Conservation (phyloP, 257 asterid genomes). For the Plantago major region DNA sequence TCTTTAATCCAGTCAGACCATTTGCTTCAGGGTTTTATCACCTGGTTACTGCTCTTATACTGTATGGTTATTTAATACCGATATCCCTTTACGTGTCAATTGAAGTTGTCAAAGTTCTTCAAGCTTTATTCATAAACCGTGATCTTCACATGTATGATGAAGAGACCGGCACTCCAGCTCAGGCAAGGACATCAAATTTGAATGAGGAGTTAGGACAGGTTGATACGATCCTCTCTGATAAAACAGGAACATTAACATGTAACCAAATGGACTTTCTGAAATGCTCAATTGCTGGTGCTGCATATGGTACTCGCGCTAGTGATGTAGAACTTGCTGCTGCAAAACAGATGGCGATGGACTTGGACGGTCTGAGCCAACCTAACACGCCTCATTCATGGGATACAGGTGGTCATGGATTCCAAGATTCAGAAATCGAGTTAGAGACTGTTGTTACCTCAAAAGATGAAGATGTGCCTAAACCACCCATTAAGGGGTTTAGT, state of each 20-base stretch:
- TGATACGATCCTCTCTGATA: slow-evolving; percentile 85
- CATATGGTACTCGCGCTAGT: slow-evolving; percentile 76
- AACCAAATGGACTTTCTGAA: slow-evolving; percentile 97
- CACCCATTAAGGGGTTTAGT: slow-evolving; percentile 76
- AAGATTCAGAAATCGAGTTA: slow-evolving; percentile 58
- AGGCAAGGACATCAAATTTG: slow-evolving; percentile 90
- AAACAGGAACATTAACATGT: slow-evolving; percentile 94
- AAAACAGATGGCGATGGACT: slow-evolving; percentile 80
- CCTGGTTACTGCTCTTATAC: slow-evolving; percentile 84
- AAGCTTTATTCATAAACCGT: slow-evolving; percentile 77
- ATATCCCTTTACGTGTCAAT: slow-evolving; percentile 92
- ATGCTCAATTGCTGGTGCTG: slow-evolving; percentile 84
- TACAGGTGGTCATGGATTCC: slow-evolving; percentile 24
- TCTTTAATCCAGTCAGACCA: slow-evolving; percentile 57
- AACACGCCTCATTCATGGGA: slow-evolving; percentile 38
- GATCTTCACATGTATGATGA: slow-evolving; percentile 88
- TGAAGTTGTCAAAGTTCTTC: slow-evolving; percentile 91
- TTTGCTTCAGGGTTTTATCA: slow-evolving; percentile 65
- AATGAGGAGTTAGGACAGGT: slow-evolving; percentile 95
- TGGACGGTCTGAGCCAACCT: slow-evolving; percentile 47
- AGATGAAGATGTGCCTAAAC: slow-evolving; percentile 42
- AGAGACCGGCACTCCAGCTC: slow-evolving; percentile 91
- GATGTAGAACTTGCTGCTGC: slow-evolving; percentile 96
- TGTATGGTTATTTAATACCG: slow-evolving; percentile 90
- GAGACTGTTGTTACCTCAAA: slow-evolving; percentile 59